Percentiles rank a stretch among this genome's conserved stretches.
Evolutionary conservation across 2,329 filamentous ascomycete species (phyloP).

Genomic region (Arthroderma sp.): DNA sequence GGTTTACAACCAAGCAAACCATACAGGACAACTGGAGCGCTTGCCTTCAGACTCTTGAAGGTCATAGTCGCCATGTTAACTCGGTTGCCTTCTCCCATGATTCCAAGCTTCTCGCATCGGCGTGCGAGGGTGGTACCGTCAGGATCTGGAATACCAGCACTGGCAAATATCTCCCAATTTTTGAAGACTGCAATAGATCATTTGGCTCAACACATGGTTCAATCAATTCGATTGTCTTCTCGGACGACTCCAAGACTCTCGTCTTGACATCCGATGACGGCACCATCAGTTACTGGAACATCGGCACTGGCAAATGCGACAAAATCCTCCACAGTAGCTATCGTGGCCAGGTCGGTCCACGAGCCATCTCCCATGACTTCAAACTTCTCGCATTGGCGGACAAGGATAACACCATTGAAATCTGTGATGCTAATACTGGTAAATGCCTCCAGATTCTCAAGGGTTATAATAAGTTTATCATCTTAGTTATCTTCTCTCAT

Average conservation of each 20-base stretch:
- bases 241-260: background rate
- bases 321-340: background rate
- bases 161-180: conserved; percentile 3
- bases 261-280: conserved; percentile 5
- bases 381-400: background rate
- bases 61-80: background rate
- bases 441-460: background rate
- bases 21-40: background rate
- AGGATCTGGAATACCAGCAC: background rate
- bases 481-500: background rate
- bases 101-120: background rate
- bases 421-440: conserved; percentile 13
- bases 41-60: conserved; percentile 3
- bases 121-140: conserved; percentile 1
- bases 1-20: conserved; percentile 1
- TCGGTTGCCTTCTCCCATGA: background rate
- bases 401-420: too few relatives aligned
- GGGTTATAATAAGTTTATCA: background rate
- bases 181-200: conserved; percentile 9
- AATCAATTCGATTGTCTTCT: conserved; percentile 9
- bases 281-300: conserved; percentile 15
- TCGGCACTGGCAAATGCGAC: background rate
- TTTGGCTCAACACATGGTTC: conserved; percentile 11
- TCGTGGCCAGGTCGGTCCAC: background rate
- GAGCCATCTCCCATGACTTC: background rate